Evolutionary conservation across 2,329 filamentous ascomycete genomes (phyloP).

Genomic region (Pestalotiopsis sp.): DNA sequence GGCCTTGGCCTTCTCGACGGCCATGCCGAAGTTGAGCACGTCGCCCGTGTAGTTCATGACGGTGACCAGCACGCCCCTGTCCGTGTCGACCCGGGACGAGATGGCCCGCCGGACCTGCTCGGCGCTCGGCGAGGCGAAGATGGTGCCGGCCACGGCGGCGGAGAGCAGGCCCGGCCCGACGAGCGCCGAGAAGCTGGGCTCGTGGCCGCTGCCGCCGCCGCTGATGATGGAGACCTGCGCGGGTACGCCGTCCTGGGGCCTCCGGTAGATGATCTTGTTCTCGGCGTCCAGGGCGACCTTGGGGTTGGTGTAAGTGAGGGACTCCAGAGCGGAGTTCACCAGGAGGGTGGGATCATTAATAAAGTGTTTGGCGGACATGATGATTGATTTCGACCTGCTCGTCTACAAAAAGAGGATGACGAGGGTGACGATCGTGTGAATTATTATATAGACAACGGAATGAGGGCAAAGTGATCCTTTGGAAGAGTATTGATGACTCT

Average conservation of each 20-base stretch:
- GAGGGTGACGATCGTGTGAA: not conserved
- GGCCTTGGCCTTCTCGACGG: slow-evolving; percentile 87
- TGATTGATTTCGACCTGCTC: slow-evolving; percentile 2
- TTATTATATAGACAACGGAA: not conserved
- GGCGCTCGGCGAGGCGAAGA: slow-evolving; percentile 80
- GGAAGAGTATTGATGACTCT: not conserved
- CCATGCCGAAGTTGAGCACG: slow-evolving; percentile 91
- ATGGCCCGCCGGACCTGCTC: slow-evolving; percentile 83
- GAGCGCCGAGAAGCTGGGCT: slow-evolving; percentile 84
- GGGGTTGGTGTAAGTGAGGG: slow-evolving; percentile 82
- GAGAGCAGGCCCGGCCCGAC: slow-evolving; percentile 81
- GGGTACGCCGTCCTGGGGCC: slow-evolving; percentile 48
- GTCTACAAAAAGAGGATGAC: not conserved
- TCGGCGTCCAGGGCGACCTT: slow-evolving; percentile 74
- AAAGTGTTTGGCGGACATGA: slow-evolving; percentile 77
- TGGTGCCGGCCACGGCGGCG: slow-evolving; percentile 82
- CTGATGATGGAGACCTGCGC: slow-evolving; percentile 79
- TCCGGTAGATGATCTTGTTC: slow-evolving; percentile 84
- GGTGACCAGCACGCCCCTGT: slow-evolving; percentile 80
- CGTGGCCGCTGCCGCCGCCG: slow-evolving; percentile 88
- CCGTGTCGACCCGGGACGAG: slow-evolving; percentile 69
- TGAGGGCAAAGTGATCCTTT: not conserved
- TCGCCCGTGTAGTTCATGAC: slow-evolving; percentile 96
- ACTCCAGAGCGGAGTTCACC: slow-evolving; percentile 75
- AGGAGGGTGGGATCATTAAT: slow-evolving; percentile 81